Percentiles rank a stretch among this genome's conserved stretches.
Evolutionary conservation across 768 basidiomycete genomes (phyloP).

Genomic region (Lactifluus volemus): DNA sequence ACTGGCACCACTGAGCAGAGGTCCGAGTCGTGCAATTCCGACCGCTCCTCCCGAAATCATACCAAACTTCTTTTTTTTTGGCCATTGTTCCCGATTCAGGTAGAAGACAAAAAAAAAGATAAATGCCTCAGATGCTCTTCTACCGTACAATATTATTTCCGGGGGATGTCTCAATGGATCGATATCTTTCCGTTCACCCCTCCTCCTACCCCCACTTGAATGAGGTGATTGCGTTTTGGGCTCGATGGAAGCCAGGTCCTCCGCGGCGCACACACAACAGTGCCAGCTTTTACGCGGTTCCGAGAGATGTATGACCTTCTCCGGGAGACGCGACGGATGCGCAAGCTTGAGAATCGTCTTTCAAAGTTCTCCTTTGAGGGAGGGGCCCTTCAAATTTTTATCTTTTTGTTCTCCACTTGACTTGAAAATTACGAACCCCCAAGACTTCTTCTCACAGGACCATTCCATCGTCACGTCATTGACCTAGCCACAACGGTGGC

Average conservation of each 20-base stretch:
- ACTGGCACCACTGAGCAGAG: background rate
- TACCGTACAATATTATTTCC: background rate
- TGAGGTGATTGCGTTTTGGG: background rate
- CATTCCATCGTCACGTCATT: no score
- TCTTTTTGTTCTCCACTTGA: background rate
- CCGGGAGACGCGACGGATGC: no score
- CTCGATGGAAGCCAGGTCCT: background rate
- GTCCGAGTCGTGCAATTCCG: background rate
- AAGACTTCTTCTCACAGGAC: no score
- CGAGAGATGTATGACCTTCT: background rate
- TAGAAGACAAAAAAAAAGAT: background rate
- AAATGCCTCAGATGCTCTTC: background rate
- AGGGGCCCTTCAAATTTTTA: background rate
- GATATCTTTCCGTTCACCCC: background rate
- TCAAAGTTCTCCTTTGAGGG: background rate
- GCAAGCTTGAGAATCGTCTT: background rate
- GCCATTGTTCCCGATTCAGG: background rate
- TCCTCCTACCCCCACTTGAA: background rate
- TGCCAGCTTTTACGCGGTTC: no score
- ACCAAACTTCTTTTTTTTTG: background rate
- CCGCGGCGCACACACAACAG: background rate
- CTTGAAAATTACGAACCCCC: no score
- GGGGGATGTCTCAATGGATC: background rate
- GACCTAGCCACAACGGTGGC: background rate
- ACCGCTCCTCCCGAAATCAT: no score